Evolutionary conservation across 2,329 filamentous ascomycete genomes (phyloP), one percentile per base, ranked within the genome.

Genomic region (Fusarium verticillioides): DNA sequence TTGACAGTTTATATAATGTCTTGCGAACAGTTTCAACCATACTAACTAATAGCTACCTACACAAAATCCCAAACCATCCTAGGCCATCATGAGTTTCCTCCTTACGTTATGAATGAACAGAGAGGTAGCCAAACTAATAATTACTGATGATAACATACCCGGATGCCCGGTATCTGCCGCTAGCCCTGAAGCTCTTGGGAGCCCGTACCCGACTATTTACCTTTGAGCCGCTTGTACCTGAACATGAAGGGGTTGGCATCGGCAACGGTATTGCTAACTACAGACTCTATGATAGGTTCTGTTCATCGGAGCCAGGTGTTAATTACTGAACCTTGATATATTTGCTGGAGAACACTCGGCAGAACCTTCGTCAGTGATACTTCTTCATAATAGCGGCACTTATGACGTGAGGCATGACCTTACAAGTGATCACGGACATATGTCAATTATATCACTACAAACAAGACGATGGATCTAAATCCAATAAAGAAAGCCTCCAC

Each of bases 241-340:
- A 59, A 67, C 64, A 61, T 61, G 34, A 69, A 71, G 49, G 60
- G 54, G 39, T 13, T 34, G 74, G 66, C 59, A 73, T 73, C 52
- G 53, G 52, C 39, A 68, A 43, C 34, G 36, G 28, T 30, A 50
- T 66, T 34, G 50, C 52, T 68, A 58, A 47, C 63, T 62, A 63
- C 59, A n/a, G 5, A 7, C 9, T 16, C 23, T 37, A 37, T 53
- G 70, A 78, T 75, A 77, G 75, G 74, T 56, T 74, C 75, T 77
- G 62, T 63, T 54, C 70, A 72, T 28, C 37, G 7, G 43, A 53
- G 18, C 60, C 54, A 64, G 60, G 60, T 49, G n/a, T 58, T 37
- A 37, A 58, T 26, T 61, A 47, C 49, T 60, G 30, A 47, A 57
- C n/a, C 34, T 53, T n/a, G 9, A 21, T 37, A 18, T 18, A 26